phyloP scores from a whole-genome alignment of 2,329 filamentous ascomycete genomes.

The Curvularia verruculosa region DNA sequence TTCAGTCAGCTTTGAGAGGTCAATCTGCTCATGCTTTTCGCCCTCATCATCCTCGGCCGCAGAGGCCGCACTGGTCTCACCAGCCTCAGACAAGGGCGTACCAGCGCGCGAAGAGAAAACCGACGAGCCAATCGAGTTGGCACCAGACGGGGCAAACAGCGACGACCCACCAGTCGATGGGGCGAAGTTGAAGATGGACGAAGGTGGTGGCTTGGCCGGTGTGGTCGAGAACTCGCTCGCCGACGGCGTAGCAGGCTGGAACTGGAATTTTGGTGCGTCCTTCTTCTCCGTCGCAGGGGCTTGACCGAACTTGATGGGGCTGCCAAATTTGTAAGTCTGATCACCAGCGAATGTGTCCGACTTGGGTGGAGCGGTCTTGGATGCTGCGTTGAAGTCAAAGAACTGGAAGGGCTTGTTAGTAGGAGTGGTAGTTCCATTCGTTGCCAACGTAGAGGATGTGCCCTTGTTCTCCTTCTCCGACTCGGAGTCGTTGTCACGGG shows the following conservation, averaged over 20 bases:
- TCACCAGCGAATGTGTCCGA: constrained; percentile 40
- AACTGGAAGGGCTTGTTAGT: constrained; percentile 31
- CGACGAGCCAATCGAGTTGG: constrained; percentile 34
- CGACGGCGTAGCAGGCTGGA: constrained; percentile 37
- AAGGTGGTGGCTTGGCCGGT: constrained; percentile 33
- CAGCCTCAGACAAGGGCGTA: constrained; percentile 44
- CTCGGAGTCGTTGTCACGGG: constrained; percentile 26
- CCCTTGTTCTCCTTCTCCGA: constrained; percentile 33
- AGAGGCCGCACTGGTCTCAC: constrained; percentile 38
- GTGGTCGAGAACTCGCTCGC: constrained; percentile 36
- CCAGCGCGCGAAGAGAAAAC: constrained; percentile 45
- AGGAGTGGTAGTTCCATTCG: constrained; percentile 38
- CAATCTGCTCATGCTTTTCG: constrained; percentile 35
- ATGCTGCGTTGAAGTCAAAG: constrained; percentile 41
- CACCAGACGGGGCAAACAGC: constrained; percentile 31
- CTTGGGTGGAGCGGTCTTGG: constrained; percentile 38
- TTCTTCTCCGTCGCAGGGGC: constrained; percentile 30
- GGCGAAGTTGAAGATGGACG: constrained; percentile 35
- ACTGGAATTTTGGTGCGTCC: constrained; percentile 32
- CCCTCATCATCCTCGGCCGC: constrained; percentile 39
- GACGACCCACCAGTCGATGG: constrained; percentile 23
- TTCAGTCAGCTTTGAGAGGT: constrained; percentile 42
- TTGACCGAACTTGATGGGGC: constrained; percentile 45
- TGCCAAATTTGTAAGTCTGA: constrained; percentile 46
- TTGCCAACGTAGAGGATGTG: constrained; percentile 22